These are phyloP conservation scores for Adenanthera pavonina DNA, from an alignment of 306 rosid genomes.

Conservation along the genomic window DNA sequence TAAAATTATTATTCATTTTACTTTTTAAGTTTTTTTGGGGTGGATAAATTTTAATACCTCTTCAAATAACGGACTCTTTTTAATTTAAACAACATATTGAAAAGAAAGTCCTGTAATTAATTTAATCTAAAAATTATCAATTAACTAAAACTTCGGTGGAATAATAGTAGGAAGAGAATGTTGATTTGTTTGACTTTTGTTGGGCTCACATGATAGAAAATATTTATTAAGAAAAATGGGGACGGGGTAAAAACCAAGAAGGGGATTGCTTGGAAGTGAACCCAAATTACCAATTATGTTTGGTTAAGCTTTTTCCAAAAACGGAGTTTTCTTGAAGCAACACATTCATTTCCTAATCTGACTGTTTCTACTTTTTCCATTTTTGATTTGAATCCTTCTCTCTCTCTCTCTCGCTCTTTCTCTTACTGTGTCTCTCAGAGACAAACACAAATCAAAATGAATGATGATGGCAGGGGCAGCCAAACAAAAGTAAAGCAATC, in stretches of 20 bases:
- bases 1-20: too few species aligned
- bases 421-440: neutral
- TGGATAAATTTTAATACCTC: too few species aligned
- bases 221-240: neutral
- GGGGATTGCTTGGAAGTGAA: constrained; percentile 74
- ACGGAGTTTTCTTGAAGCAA: constrained; percentile 73
- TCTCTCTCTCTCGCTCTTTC: neutral
- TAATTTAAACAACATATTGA: too few species aligned
- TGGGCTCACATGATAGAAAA: neutral
- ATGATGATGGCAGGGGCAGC: too few species aligned
- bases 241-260: too few species aligned
- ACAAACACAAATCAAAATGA: too few species aligned
- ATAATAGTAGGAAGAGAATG: neutral
- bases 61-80: too few species aligned
- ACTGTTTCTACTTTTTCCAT: constrained; percentile 43
- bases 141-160: too few species aligned
- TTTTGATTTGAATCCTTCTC: constrained; percentile 36
- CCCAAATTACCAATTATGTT: constrained; percentile 50
- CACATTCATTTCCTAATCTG: constrained; percentile 56
- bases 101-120: too few species aligned
- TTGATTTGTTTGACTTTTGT: neutral
- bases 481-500: too few species aligned
- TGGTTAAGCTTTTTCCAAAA: constrained; percentile 52
- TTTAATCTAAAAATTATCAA: too few species aligned
- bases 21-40: too few species aligned